Percentiles rank a stretch among this genome's conserved stretches.
phyloP scores from a whole-genome alignment of 1,139 yeast genomes.

The Hansenula sp. region DNA sequence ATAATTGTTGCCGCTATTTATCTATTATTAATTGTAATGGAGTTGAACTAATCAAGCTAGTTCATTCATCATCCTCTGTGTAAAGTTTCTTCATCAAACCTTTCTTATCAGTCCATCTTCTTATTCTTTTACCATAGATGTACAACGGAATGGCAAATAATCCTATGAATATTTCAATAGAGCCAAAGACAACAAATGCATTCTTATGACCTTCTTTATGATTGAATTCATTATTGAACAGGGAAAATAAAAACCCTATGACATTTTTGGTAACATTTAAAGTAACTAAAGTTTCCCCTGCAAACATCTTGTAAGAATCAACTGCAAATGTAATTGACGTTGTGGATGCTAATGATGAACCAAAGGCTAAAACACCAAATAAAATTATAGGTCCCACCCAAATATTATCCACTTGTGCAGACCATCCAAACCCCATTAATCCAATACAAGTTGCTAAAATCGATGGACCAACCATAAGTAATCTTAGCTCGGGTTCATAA shows the following conservation, averaged over 20 bases:
- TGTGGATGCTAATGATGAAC: slow-evolving; percentile 57
- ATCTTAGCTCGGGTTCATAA: slow-evolving; percentile 62
- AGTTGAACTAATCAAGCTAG: too few species aligned
- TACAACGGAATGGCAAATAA: slow-evolving; percentile 50
- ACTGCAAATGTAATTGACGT: slow-evolving; percentile 60
- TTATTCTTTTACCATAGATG: slow-evolving; percentile 47
- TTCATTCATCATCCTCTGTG: background rate
- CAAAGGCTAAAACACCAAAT: slow-evolving; percentile 54
- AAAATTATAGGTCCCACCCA: slow-evolving; percentile 61
- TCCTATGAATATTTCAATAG: slow-evolving; percentile 46
- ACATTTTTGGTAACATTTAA: slow-evolving; percentile 52
- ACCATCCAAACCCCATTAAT: slow-evolving; percentile 63
- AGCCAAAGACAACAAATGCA: slow-evolving; percentile 51
- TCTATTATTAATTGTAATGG: too few species aligned
- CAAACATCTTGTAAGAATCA: slow-evolving; percentile 55
- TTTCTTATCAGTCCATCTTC: slow-evolving; percentile 49
- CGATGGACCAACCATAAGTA: slow-evolving; percentile 51
- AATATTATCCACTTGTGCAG: slow-evolving; percentile 40
- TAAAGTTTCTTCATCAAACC: slow-evolving; percentile 35
- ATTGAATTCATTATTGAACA: slow-evolving; percentile 49
- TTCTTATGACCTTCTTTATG: slow-evolving; percentile 40
- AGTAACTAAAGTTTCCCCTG: slow-evolving; percentile 57
- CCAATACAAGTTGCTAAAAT: slow-evolving; percentile 46
- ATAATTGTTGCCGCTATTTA: too few species aligned
- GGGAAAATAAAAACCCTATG: slow-evolving; percentile 53